Evolutionary conservation across 495 filamentous ascomycete genomes (phyloP).

Genomic region (Podospora sp.): DNA sequence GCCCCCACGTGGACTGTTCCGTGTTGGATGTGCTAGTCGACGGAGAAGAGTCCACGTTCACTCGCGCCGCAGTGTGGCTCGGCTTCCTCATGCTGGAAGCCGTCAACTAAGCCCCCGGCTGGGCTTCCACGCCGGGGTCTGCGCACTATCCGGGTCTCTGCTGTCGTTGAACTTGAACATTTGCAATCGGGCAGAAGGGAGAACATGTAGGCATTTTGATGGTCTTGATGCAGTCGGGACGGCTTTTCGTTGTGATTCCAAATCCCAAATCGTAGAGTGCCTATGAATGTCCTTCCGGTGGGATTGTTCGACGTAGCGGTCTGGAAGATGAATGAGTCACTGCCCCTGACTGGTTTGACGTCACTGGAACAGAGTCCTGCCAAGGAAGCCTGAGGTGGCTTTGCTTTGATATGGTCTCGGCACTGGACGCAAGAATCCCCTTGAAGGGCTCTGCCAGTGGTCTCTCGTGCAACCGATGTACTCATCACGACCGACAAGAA

Average conservation of each 20-base stretch:
- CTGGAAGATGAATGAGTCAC: background rate
- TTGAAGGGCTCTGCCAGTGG: no score
- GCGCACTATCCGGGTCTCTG: background rate
- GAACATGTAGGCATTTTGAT: background rate
- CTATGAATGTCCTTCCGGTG: background rate
- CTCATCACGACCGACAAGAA: no score
- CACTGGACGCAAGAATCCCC: no score
- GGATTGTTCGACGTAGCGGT: background rate
- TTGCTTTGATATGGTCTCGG: no score
- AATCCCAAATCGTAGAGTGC: background rate
- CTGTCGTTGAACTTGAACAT: background rate
- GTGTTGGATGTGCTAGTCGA: no score
- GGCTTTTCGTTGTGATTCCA: background rate
- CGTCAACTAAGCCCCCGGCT: background rate
- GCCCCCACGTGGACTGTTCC: background rate
- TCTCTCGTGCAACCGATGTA: no score
- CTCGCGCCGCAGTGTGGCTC: background rate
- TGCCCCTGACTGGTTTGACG: background rate
- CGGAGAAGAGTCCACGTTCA: no score
- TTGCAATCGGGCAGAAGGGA: background rate
- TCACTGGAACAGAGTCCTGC: background rate
- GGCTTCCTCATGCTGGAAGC: background rate
- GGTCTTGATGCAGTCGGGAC: background rate
- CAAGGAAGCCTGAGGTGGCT: no score
- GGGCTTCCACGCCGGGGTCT: background rate